Evolutionary conservation across 2,329 filamentous ascomycete species (phyloP).

Genomic region (Fonsecaea monophora): DNA sequence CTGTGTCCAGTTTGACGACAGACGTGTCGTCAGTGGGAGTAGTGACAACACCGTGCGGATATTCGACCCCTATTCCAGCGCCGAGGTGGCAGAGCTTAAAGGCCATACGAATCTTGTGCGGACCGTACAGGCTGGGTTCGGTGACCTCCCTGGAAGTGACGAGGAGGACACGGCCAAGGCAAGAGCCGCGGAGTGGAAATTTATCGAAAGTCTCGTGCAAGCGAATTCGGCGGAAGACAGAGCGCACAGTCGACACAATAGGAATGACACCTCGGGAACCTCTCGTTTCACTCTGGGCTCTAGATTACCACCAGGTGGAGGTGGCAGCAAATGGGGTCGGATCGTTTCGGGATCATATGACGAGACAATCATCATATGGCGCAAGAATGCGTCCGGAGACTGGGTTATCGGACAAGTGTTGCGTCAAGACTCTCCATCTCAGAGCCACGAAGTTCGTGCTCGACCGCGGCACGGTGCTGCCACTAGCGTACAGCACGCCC

Average conservation of each 20-base stretch:
- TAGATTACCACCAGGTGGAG: conserved; percentile 87
- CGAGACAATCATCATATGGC: conserved; percentile 94
- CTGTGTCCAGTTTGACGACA: conserved; percentile 94
- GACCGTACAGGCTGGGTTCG: conserved; percentile 94
- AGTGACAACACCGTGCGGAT: conserved; percentile 96
- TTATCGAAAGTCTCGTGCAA: conserved; percentile 64
- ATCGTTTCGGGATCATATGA: conserved; percentile 98
- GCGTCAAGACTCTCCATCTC: conserved; percentile 64
- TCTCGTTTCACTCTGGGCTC: conserved; percentile 70
- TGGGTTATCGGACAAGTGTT: conserved; percentile 82
- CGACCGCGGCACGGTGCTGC: conserved; percentile 17
- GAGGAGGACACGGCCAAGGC: conserved; percentile 77
- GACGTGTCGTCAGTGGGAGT: conserved; percentile 91
- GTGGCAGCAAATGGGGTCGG: conserved; percentile 85
- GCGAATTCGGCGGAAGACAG: conserved; percentile 50
- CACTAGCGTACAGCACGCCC: conserved; percentile 14
- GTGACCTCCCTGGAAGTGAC: conserved; percentile 80
- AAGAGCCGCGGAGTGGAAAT: conserved; percentile 73
- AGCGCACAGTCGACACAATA: conserved; percentile 41
- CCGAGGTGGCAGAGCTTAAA: conserved; percentile 86
- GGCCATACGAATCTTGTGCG: conserved; percentile 86
- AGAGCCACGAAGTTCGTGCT: conserved; percentile 52
- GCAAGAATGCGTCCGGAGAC: conserved; percentile 79
- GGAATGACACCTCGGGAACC: conserved; percentile 69
- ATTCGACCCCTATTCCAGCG: conserved; percentile 82